Conservation (phyloP, 345 rosid genomes). For the Orychophragmus violaceus region DNA sequence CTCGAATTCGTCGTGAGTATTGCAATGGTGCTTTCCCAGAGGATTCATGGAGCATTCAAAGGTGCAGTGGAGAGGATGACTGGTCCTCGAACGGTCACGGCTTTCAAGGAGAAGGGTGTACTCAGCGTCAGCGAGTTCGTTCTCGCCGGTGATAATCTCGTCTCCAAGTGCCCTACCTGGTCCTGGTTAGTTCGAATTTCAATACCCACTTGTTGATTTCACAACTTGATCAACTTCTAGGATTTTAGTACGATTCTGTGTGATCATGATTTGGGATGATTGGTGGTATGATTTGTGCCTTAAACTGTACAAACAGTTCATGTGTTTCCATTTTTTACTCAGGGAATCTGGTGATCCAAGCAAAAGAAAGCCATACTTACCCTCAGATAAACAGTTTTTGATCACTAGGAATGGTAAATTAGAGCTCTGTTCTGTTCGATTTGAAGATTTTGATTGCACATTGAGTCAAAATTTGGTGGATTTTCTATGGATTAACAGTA, state of each 20-base stretch:
- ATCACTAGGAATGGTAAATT: slow-evolving; percentile 76
- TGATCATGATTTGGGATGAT: neutral
- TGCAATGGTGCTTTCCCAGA: slow-evolving; percentile 45
- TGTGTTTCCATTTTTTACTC: neutral
- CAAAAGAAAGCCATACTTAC: slow-evolving; percentile 79
- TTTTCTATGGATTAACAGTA: slow-evolving; percentile 29
- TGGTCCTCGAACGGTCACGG: slow-evolving; percentile 81
- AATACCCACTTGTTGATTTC: neutral
- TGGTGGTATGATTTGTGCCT: neutral
- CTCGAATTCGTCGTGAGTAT: neutral
- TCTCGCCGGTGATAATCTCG: slow-evolving; percentile 87
- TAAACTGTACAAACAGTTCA: neutral
- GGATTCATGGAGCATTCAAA: slow-evolving; percentile 70
- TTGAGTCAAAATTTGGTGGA: neutral
- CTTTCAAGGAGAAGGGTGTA: slow-evolving; percentile 92
- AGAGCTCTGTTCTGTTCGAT: neutral
- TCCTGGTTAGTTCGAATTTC: slow-evolving; percentile 48
- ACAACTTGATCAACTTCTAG: neutral
- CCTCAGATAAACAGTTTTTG: slow-evolving; percentile 71
- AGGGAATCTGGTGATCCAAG: slow-evolving; percentile 94
- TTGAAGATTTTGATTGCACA: neutral
- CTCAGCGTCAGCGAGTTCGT: slow-evolving; percentile 80
- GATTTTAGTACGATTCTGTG: neutral
- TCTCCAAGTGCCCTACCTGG: no score
- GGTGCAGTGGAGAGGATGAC: slow-evolving; percentile 91